These are phyloP conservation scores for Lagerstroemia speciosa DNA, from an alignment of 345 rosid species.

Conservation along the genomic window DNA sequence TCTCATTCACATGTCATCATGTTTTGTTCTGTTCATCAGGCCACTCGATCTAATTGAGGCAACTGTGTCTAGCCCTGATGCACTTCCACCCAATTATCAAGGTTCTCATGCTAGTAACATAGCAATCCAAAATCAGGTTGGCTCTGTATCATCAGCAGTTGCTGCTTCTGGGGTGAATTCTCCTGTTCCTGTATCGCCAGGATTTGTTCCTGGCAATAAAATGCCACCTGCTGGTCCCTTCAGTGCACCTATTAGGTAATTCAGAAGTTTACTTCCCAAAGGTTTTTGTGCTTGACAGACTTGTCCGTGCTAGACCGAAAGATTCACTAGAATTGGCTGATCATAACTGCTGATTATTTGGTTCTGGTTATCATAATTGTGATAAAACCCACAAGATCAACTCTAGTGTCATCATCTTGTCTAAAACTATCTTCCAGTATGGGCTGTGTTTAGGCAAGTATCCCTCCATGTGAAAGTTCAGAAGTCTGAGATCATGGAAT, in stretches of 20 bases:
- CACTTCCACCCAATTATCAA: conserved; percentile 47
- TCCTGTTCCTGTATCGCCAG: conserved; percentile 54
- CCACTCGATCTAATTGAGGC: conserved; percentile 88
- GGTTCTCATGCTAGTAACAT: conserved; percentile 49
- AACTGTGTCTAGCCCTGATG: conserved; percentile 53
- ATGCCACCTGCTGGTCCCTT: conserved; percentile 50
- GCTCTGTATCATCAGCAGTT: conserved; percentile 47
- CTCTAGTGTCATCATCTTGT: not conserved
- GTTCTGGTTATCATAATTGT: not conserved
- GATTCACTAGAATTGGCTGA: not conserved
- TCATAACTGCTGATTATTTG: not conserved
- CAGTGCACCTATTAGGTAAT: conserved; percentile 52
- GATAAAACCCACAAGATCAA: not conserved
- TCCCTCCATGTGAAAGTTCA: not conserved
- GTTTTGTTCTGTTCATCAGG: conserved; percentile 37
- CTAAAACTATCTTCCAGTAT: not conserved
- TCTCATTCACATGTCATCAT: not conserved
- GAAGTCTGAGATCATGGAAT: conserved; percentile 13
- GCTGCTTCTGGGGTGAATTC: conserved; percentile 59
- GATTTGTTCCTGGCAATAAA: conserved; percentile 49
- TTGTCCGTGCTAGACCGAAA: not conserved
- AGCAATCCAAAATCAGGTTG: conserved; percentile 61
- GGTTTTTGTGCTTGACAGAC: not conserved
- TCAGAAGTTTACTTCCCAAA: not conserved
- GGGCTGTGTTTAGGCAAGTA: not conserved